Evolutionary conservation across 1,139 yeast genomes (phyloP).

Genomic region (Scheffersomyces cryptocercus): DNA sequence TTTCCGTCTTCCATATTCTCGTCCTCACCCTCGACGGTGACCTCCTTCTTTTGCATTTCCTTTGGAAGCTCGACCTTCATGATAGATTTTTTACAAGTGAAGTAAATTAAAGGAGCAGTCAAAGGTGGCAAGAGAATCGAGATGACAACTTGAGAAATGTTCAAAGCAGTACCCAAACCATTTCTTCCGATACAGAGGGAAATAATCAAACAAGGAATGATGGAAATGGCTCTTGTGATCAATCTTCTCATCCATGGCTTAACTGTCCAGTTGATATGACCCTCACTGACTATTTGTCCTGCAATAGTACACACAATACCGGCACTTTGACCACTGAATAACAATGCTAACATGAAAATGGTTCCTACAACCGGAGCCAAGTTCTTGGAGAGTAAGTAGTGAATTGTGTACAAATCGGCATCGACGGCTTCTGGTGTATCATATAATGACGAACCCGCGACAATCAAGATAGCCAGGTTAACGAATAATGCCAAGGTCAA

Average conservation of each 20-base stretch:
- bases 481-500: slow-evolving; percentile 75
- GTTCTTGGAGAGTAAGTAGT: slow-evolving; percentile 58
- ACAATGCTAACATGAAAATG: slow-evolving; percentile 69
- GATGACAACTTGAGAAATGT: slow-evolving; percentile 72
- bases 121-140: slow-evolving; percentile 72
- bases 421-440: slow-evolving; percentile 63
- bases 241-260: slow-evolving; percentile 71
- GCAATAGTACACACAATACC: slow-evolving; percentile 83
- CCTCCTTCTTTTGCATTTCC: slow-evolving; percentile 8
- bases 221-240: slow-evolving; percentile 70
- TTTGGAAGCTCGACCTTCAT: slow-evolving; percentile 50
- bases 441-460: slow-evolving; percentile 68
- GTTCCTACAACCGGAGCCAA: slow-evolving; percentile 72
- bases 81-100: slow-evolving; percentile 60
- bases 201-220: slow-evolving; percentile 67
- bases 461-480: slow-evolving; percentile 71
- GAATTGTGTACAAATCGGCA: slow-evolving; percentile 76
- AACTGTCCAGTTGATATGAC: slow-evolving; percentile 71
- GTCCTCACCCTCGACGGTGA: slow-evolving; percentile 6
- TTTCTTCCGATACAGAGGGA: slow-evolving; percentile 66
- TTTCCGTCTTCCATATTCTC: slow-evolving; percentile 14
- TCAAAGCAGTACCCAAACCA: slow-evolving; percentile 68
- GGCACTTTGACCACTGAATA: slow-evolving; percentile 79
- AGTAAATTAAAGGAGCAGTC: slow-evolving; percentile 72
- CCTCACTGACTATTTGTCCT: slow-evolving; percentile 81